A percentile compares a stretch with the other conserved stretches of the same genome.
Conservation (phyloP, 129 eudicot species). For the Logfia minima region DNA sequence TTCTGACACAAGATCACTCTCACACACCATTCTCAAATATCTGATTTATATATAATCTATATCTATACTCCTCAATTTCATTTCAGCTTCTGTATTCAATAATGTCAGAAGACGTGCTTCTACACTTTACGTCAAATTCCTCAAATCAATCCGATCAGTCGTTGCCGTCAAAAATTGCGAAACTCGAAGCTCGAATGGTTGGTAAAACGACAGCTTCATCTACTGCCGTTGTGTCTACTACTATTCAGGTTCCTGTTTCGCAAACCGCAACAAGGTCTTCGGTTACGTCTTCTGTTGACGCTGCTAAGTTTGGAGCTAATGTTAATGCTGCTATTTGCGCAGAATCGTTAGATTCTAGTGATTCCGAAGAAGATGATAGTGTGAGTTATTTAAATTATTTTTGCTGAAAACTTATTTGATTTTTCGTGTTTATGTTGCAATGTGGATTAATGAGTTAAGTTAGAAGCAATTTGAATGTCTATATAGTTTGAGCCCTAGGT, state of each 20-base stretch:
- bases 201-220: slow-evolving; percentile 56
- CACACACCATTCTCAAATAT: slow-evolving; percentile 14
- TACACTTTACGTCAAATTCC: slow-evolving; percentile 83
- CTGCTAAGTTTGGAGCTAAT: slow-evolving; percentile 46
- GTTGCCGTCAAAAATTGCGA: slow-evolving; percentile 72
- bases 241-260: slow-evolving; percentile 32
- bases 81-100: slow-evolving; percentile 19
- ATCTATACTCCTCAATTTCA: slow-evolving; percentile 1
- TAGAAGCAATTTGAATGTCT: slow-evolving; percentile 1
- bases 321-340: slow-evolving; percentile 29
- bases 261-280: slow-evolving; percentile 45
- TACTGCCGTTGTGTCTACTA: slow-evolving; percentile 41
- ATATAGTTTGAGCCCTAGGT: not conserved
- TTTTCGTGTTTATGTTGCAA: not conserved
- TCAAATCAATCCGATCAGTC: slow-evolving; percentile 90
- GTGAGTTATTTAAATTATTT: slow-evolving; percentile 49
- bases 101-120: slow-evolving; percentile 88
- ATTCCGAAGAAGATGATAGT: slow-evolving; percentile 78
- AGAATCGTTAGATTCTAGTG: slow-evolving; percentile 61
- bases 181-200: slow-evolving; percentile 90
- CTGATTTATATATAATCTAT: no score
- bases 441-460: slow-evolving; percentile 13
- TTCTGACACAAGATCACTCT: not conserved
- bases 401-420: not conserved
- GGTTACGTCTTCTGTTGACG: slow-evolving; percentile 29